Evolutionary conservation across 345 rosid species (phyloP), one percentile per base, ranked within the genome.

Genomic region (Linum tenue): DNA sequence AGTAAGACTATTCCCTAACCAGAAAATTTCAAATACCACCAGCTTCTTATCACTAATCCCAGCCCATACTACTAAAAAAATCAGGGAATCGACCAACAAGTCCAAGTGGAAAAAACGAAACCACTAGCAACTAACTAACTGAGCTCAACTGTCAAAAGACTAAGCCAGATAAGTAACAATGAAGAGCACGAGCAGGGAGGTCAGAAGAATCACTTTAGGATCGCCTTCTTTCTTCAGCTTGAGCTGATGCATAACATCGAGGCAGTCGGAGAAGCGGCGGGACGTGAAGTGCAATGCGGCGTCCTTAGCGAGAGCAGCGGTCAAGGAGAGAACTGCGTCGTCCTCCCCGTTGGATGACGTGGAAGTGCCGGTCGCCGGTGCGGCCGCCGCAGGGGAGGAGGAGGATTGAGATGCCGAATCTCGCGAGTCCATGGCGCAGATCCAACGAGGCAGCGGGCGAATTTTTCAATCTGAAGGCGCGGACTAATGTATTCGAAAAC

Each of bases 281-380:
- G 96, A 91, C 73, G 88, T 89, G 73, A 84, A 95, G 76, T 70
- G 77, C 41, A 81, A 72, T 22, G 83, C 77, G 36, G 99, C 97
- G 65, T 82, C 88, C 70, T 85, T 89, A 56, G 92, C 96, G 36
- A 91, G 88, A 22, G 88, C 77, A 36, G 74, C 69, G n/a, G 62
- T 55, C 9, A 62, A 59, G 44, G 74, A 63, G 37, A 70, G 78
- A 7, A 67, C 31, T 16, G 66, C 69, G 44, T 75, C 78, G 37
- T 66, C 78, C 37, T 75, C 73, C 22, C 43, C 56, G 39, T 35
- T 35, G 36, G 59, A 16, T n/a, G 59, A 16, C 36, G 37, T 57
- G 11, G 60, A 57, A 17, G 60, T 5, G 9, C 65, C 40, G 31
- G 44, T 42, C 17, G 69, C 41, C 36, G 64, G 38, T 16, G 66